Conservation (phyloP, 257 asterid species). For the Gentiana straminea region DNA sequence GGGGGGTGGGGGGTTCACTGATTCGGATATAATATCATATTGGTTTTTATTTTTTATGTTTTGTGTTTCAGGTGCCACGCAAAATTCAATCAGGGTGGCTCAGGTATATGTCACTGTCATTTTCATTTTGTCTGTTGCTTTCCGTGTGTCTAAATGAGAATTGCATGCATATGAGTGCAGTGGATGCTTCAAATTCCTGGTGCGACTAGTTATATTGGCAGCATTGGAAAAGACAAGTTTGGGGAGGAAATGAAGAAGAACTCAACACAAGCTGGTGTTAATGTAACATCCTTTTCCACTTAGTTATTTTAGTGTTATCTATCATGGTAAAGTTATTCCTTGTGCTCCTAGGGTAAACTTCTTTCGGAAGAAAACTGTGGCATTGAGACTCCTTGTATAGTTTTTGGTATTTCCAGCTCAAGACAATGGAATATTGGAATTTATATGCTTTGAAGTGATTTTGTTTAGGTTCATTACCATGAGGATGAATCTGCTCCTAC, state of each 20-base stretch:
- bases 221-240: conserved; percentile 62
- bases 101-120: conserved; percentile 41
- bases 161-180: conserved; percentile 13
- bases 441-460: no score
- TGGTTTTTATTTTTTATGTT: neutral
- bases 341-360: no score
- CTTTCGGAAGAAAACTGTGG: no score
- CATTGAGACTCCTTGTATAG: no score
- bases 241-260: conserved; percentile 90
- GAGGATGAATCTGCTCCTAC: conserved; percentile 82
- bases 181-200: conserved; percentile 62
- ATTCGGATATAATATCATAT: neutral
- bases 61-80: conserved; percentile 73
- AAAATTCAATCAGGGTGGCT: conserved; percentile 90
- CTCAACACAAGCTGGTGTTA: conserved; percentile 64
- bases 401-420: no score
- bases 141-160: conserved; percentile 3
- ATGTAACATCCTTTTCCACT: conserved; percentile 29
- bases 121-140: neutral
- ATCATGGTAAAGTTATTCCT: neutral
- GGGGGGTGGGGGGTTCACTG: neutral
- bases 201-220: conserved; percentile 72
- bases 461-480: conserved; percentile 59
- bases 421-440: no score
- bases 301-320: conserved; percentile 1